A percentile compares a stretch with the other conserved stretches of the same genome.
These are phyloP conservation scores for Cladophialophora chaetospira DNA, from an alignment of 2,329 filamentous ascomycete genomes.

Conservation along the genomic window DNA sequence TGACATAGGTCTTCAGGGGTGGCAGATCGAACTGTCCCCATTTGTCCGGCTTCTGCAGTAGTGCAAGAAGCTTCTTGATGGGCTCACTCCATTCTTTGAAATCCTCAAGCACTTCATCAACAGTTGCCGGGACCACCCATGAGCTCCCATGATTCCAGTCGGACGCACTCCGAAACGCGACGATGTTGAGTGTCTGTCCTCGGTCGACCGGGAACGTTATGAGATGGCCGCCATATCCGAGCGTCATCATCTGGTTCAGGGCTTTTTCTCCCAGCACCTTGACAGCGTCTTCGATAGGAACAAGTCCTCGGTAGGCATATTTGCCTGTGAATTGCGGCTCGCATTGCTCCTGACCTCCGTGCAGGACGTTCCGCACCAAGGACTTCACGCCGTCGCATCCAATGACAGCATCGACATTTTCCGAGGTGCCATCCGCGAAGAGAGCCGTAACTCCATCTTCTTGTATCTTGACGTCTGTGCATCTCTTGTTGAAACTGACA, in stretches of 20 bases:
- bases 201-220: constrained; percentile 6
- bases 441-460: not conserved
- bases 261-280: not conserved
- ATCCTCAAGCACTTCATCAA: constrained; percentile 8
- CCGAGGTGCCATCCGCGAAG: constrained; percentile 8
- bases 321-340: constrained; percentile 12
- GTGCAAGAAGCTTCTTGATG: constrained; percentile 3
- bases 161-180: constrained; percentile 1
- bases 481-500: constrained; percentile 12
- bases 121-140: constrained; percentile 7
- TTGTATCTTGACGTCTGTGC: not conserved
- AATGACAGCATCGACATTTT: constrained; percentile 5
- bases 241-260: not conserved
- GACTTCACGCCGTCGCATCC: constrained; percentile 15
- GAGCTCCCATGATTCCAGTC: constrained; percentile 4
- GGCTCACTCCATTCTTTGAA: constrained; percentile 10
- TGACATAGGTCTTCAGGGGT: constrained; percentile 3
- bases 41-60: constrained; percentile 5
- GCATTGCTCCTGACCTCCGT: not conserved
- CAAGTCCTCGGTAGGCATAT: constrained; percentile 13
- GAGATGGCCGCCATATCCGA: constrained; percentile 7
- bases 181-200: constrained; percentile 11
- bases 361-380: constrained; percentile 3
- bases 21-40: constrained; percentile 10
- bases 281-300: constrained; percentile 9